Base-by-base conservation (phyloP, 2,329 filamentous ascomycete species). In the Diaporthe ampelina region DNA sequence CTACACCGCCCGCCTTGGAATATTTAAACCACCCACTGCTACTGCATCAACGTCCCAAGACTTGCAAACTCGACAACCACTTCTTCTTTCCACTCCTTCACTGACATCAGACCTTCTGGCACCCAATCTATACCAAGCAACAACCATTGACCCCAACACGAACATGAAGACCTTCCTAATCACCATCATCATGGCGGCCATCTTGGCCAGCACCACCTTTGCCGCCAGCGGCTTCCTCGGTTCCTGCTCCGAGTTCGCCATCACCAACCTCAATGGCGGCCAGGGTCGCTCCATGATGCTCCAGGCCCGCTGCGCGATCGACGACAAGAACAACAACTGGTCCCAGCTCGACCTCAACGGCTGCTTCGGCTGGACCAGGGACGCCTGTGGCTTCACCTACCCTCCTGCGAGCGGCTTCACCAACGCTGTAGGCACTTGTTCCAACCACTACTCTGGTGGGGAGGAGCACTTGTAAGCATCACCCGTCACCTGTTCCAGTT, bases 291-390 rank as follows among this genome's bases (percentile, higher is more conserved):
- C 45, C 45, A 48, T 48, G 45, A 48, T 48, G 19, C 45, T 48
- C 45, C 5, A 21, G 45, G 45, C 45, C 45, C 21, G 9, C 19
- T 48, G 45, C 45, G 21, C 21, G 19, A 7, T n/a, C 45, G 40
- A 48, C 4, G 13, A n/a, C 17, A 32, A 17, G 8, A 9, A 50
- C 26, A 17, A 48, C 24, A 21, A 9, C 17, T 32, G 24, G 59
- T 48, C 59, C 3, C 24, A 48, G 59, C 59, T 63, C 40, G 37
- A 63, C 40, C 59, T 63, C 24, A 63, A 63, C 59, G 17, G 11
- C 40, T 63, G 59, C 59, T 63, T 63, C 59, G 59, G 59, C 59
- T 63, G 59, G 59, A 32, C 40, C 21, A 2, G 1, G 17, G 40
- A 63, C 10, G 15, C 15, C 26, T 63, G 59, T 9, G 15, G 59